Base-by-base conservation (phyloP, 345 rosid species). In the Eucalyptus marginata region DNA sequence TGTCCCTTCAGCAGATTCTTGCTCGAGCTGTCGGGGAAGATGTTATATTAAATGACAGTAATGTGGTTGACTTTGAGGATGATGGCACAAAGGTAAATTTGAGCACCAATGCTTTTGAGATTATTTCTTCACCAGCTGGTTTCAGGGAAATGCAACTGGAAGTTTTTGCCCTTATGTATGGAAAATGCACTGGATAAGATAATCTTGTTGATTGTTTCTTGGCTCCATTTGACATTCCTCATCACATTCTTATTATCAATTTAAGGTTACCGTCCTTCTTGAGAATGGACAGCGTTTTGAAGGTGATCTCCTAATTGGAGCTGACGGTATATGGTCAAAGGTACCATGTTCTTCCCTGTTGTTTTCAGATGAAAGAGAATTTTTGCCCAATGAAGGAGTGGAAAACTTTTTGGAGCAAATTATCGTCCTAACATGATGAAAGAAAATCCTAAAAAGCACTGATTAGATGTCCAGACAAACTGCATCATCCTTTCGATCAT, bases 301-400 rank as follows among this genome's bases (percentile, higher is more conserved):
- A 89, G 99, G 99, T 79, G 99, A 98, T 92, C 91, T 98, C 88
- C 96, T 97, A 76, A 96, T 98, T 87, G 99, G 98, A 88, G 98
- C 98, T 79, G 99, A 98, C 93, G 99, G 99, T 86, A 98, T 98
- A 90, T 88, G 98, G 97, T 98, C 99, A n/a, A 98, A 95, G 96
- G 99, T 98, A 91, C 29, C 27, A 76, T 76, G 81, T 71, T 71
- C 47, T 76, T 76, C 83, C 43, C 46, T 76, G 15, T 36, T 76
- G 27, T 76, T 76, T 71, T 36, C 46, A 36, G 46, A 76, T 36
- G 43, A 20, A n/a, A 50, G 59, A 64, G 46, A 14, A 68, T 29
- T 51, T 27, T 33, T 22, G 62, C 46, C 87, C 29, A 50, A 54
- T 52, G 46, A 76, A 24, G 46, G 46, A 10, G 46, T 10, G 83